Evolutionary conservation across 202 grass and related monocot species (phyloP).

Genomic region (Dendrocalamus latiflorus): DNA sequence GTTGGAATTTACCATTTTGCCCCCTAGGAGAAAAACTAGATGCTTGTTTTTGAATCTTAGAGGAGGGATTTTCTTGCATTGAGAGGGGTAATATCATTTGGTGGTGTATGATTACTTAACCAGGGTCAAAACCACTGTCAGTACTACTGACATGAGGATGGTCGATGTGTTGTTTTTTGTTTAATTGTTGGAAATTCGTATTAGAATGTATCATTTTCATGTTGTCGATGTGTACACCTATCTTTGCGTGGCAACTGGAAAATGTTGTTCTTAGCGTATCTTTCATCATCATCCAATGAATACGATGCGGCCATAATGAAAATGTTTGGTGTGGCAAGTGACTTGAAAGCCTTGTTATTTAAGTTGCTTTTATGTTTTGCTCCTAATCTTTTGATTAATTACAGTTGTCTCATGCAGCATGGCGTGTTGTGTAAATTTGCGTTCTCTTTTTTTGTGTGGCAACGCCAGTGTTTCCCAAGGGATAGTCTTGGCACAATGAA

Average conservation of each 20-base stretch:
- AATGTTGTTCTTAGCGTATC: not conserved
- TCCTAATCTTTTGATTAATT: not conserved
- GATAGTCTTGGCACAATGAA: not conserved
- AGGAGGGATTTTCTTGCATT: conserved; percentile 19
- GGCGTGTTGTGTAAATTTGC: not conserved
- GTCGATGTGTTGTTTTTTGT: not conserved
- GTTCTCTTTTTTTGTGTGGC: not conserved
- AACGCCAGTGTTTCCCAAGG: not conserved
- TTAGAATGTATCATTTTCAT: not conserved
- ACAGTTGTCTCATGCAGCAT: not conserved
- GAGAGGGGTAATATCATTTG: not conserved
- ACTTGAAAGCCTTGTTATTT: not conserved
- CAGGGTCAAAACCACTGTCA: not conserved
- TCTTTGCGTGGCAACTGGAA: not conserved
- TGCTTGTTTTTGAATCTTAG: conserved; percentile 23
- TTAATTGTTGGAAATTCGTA: not conserved
- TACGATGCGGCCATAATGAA: not conserved
- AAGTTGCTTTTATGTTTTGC: not conserved
- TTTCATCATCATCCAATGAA: not conserved
- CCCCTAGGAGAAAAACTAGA: not conserved
- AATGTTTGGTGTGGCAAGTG: not conserved
- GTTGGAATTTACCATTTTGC: not conserved
- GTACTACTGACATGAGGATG: not conserved
- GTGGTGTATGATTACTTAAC: not conserved
- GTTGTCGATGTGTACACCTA: not conserved